Evolutionary conservation across 768 basidiomycete species (phyloP).

Genomic region (Mycena alexandri): DNA sequence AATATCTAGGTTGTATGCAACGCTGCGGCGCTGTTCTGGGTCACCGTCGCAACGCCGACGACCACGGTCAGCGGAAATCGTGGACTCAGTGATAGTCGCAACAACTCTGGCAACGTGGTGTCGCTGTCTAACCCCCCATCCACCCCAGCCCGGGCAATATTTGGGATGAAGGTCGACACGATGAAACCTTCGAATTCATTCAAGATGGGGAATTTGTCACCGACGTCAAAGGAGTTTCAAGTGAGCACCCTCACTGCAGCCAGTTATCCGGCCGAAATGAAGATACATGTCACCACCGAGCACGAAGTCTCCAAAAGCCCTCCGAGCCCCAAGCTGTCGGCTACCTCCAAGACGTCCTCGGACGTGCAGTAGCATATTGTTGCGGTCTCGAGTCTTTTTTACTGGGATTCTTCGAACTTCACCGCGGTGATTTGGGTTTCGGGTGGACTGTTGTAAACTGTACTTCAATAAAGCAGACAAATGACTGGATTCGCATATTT

Average conservation of each 20-base stretch:
- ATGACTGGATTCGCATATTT: too few species aligned
- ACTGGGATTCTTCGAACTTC: too few species aligned
- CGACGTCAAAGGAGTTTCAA: constrained; percentile 22
- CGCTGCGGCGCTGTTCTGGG: constrained; percentile 63
- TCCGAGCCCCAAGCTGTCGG: not conserved
- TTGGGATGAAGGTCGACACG: not conserved
- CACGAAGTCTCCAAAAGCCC: not conserved
- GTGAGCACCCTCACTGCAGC: not conserved
- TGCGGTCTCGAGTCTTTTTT: too few species aligned
- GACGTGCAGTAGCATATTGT: too few species aligned
- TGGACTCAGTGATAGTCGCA: not conserved
- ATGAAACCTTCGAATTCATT: not conserved
- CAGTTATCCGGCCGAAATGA: not conserved
- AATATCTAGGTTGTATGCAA: constrained; percentile 58
- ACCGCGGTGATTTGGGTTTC: too few species aligned
- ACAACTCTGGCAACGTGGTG: not conserved
- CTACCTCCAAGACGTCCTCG: not conserved
- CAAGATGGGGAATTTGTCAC: constrained; percentile 11
- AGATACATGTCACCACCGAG: constrained; percentile 12
- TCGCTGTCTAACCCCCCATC: not conserved
- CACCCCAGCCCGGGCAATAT: not conserved
- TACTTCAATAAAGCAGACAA: too few species aligned
- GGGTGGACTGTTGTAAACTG: too few species aligned
- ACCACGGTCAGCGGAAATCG: constrained; percentile 3
- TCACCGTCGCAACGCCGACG: constrained; percentile 46